Evolutionary conservation across 2,329 filamentous ascomycete species (phyloP).

Genomic region (Proliferodiscus dingleyae): DNA sequence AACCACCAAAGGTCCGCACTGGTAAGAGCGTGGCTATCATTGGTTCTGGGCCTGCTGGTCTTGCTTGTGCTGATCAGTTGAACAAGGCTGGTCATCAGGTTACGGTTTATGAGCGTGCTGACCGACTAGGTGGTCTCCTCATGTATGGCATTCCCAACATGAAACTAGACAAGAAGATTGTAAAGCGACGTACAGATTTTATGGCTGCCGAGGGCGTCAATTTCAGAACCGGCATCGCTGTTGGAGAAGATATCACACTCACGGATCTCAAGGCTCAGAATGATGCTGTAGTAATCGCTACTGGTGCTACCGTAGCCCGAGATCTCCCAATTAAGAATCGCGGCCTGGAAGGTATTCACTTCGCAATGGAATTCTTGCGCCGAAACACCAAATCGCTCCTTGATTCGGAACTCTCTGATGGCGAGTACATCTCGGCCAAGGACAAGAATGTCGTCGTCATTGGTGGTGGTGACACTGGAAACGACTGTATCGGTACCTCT

Average conservation of each 20-base stretch:
- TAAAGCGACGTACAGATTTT: constrained; percentile 91
- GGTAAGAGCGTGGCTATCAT: constrained; percentile 87
- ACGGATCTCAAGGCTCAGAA: constrained; percentile 67
- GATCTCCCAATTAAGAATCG: constrained; percentile 88
- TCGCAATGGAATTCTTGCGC: constrained; percentile 95
- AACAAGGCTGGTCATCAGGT: constrained; percentile 87
- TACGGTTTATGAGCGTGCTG: constrained; percentile 88
- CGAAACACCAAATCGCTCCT: constrained; percentile 97
- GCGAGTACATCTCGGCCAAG: constrained; percentile 87
- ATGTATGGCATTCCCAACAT: constrained; percentile 99
- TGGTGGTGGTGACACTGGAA: constrained; percentile 94
- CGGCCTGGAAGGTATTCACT: constrained; percentile 86
- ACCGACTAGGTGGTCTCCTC: constrained; percentile 83
- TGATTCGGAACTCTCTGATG: constrained; percentile 80
- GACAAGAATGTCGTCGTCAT: constrained; percentile 96
- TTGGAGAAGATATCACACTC: constrained; percentile 71
- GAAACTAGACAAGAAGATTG: constrained; percentile 97
- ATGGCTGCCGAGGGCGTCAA: constrained; percentile 84
- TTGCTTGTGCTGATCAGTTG: constrained; percentile 87
- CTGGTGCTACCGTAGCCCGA: constrained; percentile 87
- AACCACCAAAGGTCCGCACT: constrained; percentile 70
- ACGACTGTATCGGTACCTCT: constrained; percentile 96
- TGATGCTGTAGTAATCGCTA: constrained; percentile 85
- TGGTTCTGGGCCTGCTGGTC: constrained; percentile 86
- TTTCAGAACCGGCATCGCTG: constrained; percentile 71